phyloP scores from a whole-genome alignment of 805 yeast species.

The Pichia insulana region DNA sequence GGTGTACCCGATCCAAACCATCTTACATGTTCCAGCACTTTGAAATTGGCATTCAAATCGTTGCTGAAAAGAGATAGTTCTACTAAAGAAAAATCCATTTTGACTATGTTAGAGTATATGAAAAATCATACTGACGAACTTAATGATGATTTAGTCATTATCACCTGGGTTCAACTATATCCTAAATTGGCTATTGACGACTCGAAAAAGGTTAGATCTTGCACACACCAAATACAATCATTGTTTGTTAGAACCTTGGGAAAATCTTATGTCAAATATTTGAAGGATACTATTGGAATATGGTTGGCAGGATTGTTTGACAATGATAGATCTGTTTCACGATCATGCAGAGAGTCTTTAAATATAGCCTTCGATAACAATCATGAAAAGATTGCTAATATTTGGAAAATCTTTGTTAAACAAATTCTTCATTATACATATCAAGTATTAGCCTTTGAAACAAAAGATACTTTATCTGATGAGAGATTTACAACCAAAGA shows the following conservation, averaged over 20 bases:
- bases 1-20: slow-evolving; percentile 67
- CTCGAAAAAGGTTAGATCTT: slow-evolving; percentile 52
- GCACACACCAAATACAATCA: slow-evolving; percentile 60
- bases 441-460: slow-evolving; percentile 47
- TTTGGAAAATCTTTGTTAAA: slow-evolving; percentile 52
- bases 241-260: slow-evolving; percentile 40
- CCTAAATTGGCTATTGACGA: slow-evolving; percentile 71
- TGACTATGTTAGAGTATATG: slow-evolving; percentile 38
- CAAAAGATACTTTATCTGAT: slow-evolving; percentile 60
- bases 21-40: slow-evolving; percentile 34
- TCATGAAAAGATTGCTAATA: slow-evolving; percentile 42
- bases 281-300: slow-evolving; percentile 64
- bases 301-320: slow-evolving; percentile 71
- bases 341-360: slow-evolving; percentile 39
- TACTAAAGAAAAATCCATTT: slow-evolving; percentile 77
- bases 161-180: slow-evolving; percentile 72
- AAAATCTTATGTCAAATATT: slow-evolving; percentile 52
- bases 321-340: slow-evolving; percentile 51
- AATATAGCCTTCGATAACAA: slow-evolving; percentile 47
- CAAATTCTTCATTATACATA: slow-evolving; percentile 48
- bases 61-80: slow-evolving; percentile 69
- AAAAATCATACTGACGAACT: slow-evolving; percentile 19
- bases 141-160: slow-evolving; percentile 46
- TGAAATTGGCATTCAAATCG: slow-evolving; percentile 64
- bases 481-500: slow-evolving; percentile 58